Evolutionary conservation across 805 yeast species (phyloP).

Genomic region (Candida ipomoeae): DNA sequence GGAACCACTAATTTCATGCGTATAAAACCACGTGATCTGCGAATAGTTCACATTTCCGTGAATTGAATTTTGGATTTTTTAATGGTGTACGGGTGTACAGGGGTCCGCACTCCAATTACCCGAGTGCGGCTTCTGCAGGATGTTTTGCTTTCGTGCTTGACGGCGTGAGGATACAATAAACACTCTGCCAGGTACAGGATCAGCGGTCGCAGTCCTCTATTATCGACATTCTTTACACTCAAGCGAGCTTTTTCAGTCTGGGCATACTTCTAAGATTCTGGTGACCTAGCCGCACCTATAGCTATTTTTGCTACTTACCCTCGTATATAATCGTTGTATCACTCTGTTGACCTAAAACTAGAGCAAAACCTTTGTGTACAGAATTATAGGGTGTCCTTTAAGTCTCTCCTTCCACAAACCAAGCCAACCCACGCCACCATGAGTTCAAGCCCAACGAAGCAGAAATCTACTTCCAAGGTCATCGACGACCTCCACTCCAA

Average conservation of each 20-base stretch:
- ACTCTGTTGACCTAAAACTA: slow-evolving; percentile 7
- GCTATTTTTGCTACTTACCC: not conserved
- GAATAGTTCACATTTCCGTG: too few relatives aligned
- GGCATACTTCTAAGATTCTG: slow-evolving; percentile 2
- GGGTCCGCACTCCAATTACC: not conserved
- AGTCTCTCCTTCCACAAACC: slow-evolving; percentile 1
- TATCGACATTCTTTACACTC: not conserved
- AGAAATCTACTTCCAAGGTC: slow-evolving; percentile 30
- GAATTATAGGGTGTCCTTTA: not conserved
- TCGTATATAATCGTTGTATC: not conserved
- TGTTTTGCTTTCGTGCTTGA: not conserved
- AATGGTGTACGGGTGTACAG: not conserved
- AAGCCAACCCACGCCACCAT: slow-evolving; percentile 4
- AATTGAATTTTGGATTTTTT: not conserved
- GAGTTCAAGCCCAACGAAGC: slow-evolving; percentile 21
- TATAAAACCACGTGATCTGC: not conserved
- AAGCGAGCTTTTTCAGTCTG: slow-evolving; percentile 1
- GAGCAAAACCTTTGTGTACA: slow-evolving; percentile 4
- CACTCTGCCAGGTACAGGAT: slow-evolving; percentile 1
- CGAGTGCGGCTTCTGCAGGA: not conserved
- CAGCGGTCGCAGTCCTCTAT: not conserved
- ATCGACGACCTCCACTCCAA: slow-evolving; percentile 53
- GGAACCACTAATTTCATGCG: not conserved
- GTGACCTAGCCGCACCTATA: not conserved
- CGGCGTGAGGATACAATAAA: not conserved